Conservation (phyloP, 164 flowering plant genomes). For the Vitis cinerea region DNA sequence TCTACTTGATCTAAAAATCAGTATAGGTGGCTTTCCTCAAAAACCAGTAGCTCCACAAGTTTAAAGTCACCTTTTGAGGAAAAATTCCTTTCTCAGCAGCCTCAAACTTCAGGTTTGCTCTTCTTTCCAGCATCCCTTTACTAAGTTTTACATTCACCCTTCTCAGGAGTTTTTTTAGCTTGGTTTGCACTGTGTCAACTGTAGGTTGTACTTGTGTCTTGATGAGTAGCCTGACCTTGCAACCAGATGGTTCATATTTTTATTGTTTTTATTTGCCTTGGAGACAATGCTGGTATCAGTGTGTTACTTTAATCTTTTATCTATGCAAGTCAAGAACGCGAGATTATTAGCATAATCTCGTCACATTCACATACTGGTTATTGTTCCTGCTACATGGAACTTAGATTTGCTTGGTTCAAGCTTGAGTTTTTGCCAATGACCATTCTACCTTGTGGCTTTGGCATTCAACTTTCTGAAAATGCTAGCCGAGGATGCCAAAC, state of each 20-base stretch:
- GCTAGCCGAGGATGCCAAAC: no score
- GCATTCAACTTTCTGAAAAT: no score
- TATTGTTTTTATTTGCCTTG: no score
- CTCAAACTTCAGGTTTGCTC: conserved; percentile 74
- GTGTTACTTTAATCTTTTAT: no score
- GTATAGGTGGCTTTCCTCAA: conserved; percentile 97
- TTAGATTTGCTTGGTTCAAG: no score
- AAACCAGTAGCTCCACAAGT: conserved; percentile 45
- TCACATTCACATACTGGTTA: no score
- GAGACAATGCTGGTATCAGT: no score
- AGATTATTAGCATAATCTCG: no score
- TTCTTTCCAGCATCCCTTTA: conserved; percentile 3
- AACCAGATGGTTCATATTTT: not conserved
- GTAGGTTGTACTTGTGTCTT: not conserved
- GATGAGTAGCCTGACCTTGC: not conserved
- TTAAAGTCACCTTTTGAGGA: conserved; percentile 87
- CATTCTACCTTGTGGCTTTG: no score
- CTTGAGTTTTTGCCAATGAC: no score
- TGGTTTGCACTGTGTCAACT: not conserved
- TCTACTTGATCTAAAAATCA: conserved; percentile 31
- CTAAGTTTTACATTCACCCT: not conserved
- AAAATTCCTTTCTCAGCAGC: conserved; percentile 80
- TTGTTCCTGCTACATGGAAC: no score
- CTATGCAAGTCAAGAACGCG: no score
- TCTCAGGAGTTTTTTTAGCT: not conserved